A percentile compares a stretch with the other conserved stretches of the same genome.
These are phyloP conservation scores for Westerdykella sp. DNA, from an alignment of 2,329 filamentous ascomycete genomes.

Conservation along the genomic window DNA sequence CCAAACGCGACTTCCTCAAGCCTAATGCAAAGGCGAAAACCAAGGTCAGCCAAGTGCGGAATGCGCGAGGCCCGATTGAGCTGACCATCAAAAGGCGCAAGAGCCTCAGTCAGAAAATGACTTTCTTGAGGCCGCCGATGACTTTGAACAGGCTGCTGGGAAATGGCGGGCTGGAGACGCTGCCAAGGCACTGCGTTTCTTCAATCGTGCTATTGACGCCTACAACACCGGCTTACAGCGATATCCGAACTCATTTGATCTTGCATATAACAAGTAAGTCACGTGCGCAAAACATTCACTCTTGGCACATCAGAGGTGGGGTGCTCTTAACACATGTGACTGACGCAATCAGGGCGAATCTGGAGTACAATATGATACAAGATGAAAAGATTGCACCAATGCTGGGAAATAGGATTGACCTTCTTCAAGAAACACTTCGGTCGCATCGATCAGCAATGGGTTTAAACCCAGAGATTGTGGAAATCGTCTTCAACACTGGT, in stretches of 20 bases:
- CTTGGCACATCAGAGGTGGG: background rate
- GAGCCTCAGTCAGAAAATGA: constrained; percentile 59
- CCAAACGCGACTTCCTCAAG: constrained; percentile 26
- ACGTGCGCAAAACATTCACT: background rate
- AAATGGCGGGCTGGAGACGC: constrained; percentile 70
- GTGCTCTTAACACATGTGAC: background rate
- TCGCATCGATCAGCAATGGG: constrained; percentile 58
- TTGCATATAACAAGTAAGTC: constrained; percentile 67
- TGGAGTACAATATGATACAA: constrained; percentile 64
- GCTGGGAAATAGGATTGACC: constrained; percentile 50
- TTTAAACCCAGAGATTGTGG: constrained; percentile 57
- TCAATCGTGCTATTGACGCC: constrained; percentile 57
- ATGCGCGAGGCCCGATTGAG: background rate
- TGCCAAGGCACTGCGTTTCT: constrained; percentile 57
- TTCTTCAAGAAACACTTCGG: constrained; percentile 54
- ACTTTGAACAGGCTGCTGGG: constrained; percentile 64
- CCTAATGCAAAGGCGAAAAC: constrained; percentile 26
- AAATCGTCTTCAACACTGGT: constrained; percentile 65
- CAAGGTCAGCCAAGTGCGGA: constrained; percentile 5
- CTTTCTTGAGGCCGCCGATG: constrained; percentile 61
- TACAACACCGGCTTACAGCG: constrained; percentile 59
- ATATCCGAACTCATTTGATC: constrained; percentile 59
- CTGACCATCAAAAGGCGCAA: constrained; percentile 28
- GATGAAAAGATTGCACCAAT: constrained; percentile 57
- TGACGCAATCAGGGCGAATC: constrained; percentile 49